Percentiles rank a stretch among this genome's conserved stretches.
Evolutionary conservation across 306 rosid genomes (phyloP).

Genomic region (Astragalus membranaceus): DNA sequence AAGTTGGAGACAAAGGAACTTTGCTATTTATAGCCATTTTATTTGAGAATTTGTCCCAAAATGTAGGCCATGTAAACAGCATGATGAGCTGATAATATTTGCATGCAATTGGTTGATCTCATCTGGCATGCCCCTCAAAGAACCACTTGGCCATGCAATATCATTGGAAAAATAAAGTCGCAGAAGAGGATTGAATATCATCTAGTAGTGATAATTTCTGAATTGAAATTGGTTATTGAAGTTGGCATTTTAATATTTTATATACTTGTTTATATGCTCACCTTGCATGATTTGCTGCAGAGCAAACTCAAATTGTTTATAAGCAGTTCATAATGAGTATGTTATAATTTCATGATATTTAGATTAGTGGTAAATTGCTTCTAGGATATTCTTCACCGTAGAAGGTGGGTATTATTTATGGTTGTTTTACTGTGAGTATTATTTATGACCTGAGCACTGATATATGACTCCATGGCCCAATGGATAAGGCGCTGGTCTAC

Average conservation of each 20-base stretch:
- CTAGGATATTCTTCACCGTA: no score
- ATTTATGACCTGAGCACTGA: no score
- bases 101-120: conserved; percentile 3
- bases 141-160: conserved; percentile 13
- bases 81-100: conserved; percentile 19
- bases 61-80: conserved; percentile 17
- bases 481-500: no score
- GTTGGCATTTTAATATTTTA: neutral
- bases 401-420: no score
- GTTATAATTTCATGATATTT: no score
- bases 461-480: no score
- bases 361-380: no score
- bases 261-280: neutral
- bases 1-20: conserved; percentile 35
- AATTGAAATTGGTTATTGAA: conserved; percentile 4
- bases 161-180: conserved; percentile 9
- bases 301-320: no score
- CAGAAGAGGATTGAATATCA: conserved; percentile 1
- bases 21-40: conserved; percentile 27
- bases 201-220: conserved; percentile 5
- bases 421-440: no score
- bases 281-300: neutral
- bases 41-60: conserved; percentile 18
- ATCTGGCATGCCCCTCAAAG: conserved; percentile 5
- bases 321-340: no score